Base-by-base conservation (phyloP, 2,329 filamentous ascomycete species). In the Apiospora pterosperma region DNA sequence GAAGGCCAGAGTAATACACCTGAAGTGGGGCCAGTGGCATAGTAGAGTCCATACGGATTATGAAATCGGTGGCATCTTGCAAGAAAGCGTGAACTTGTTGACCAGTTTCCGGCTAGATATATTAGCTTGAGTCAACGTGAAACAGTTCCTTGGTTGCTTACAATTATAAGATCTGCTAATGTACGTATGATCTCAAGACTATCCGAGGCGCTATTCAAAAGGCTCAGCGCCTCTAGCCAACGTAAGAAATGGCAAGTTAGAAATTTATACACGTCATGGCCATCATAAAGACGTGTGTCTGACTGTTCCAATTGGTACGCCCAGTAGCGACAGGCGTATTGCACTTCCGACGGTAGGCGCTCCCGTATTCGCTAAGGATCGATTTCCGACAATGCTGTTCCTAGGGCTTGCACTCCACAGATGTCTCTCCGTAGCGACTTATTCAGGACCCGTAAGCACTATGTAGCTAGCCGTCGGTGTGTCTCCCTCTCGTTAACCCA, bases 11-110 rank as follows among this genome's bases (percentile, higher is more conserved):
- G 61, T 61, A 74, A 66, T 79, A 79, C 62, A 69, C 44, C 64
- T 79, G 76, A 21, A 73, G 67, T 34, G 75, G 71, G 3, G 73
- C 64, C 11, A 65, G 41, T 62, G 75, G 63, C 59, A 78, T 74
- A 41, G 71, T 61, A 44, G 41, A 64, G 59, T 48, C 69, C 65
- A 64, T 73, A 55, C 68, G 61, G 10, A 66, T 72, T 28, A 66
- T 62, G 66, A 68, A 75, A 42, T 72, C 70, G 59, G 69, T 65
- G 36, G 69, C 65, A 61, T 77, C 71, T 25, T 61, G 68, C 62
- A 74, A 31, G 63, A 71, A 76, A 7, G 34, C 38, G 16, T 21
- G 44, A 8, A 68, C 28, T 25, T 65, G 14, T 52, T 10, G 31
- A 48, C 28, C n/a, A 62, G 4, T 21, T 21, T 66, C 48, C 28